These are phyloP conservation scores for Cytospora piceae DNA, from an alignment of 2,329 filamentous ascomycete species.

Conservation along the genomic window DNA sequence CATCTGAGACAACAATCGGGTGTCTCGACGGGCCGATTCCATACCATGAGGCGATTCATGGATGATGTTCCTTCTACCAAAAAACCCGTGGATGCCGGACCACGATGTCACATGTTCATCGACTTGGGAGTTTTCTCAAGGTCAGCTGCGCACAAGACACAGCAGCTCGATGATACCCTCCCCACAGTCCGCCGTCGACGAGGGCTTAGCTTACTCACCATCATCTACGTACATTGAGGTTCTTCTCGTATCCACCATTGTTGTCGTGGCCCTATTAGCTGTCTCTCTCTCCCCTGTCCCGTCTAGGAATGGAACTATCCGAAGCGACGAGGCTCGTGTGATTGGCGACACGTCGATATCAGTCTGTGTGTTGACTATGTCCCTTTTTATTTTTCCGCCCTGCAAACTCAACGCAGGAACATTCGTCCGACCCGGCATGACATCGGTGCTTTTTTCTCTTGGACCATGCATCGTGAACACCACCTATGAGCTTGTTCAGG, in stretches of 20 bases:
- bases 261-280: conserved; percentile 13
- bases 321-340: conserved; percentile 4
- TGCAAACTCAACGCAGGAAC: conserved; percentile 22
- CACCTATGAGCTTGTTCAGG: conserved; percentile 17
- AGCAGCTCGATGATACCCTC: conserved; percentile 23
- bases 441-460: conserved; percentile 36
- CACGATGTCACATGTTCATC: conserved; percentile 14
- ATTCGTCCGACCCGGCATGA: conserved; percentile 30
- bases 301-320: conserved; percentile 14
- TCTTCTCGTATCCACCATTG: conserved; percentile 12
- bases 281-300: conserved; percentile 9
- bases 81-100: background rate
- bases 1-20: conserved; percentile 15
- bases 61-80: conserved; percentile 18
- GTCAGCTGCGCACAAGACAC: conserved; percentile 17
- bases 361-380: conserved; percentile 3
- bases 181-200: background rate
- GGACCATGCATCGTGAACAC: conserved; percentile 16
- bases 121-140: background rate
- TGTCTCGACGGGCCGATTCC: conserved; percentile 35
- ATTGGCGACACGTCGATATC: conserved; percentile 19
- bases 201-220: background rate
- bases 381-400: background rate
- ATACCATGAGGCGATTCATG: conserved; percentile 14
- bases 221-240: background rate